Evolutionary conservation across 2,329 filamentous ascomycete genomes (phyloP).

Genomic region (Ampelomyces quisqualis): DNA sequence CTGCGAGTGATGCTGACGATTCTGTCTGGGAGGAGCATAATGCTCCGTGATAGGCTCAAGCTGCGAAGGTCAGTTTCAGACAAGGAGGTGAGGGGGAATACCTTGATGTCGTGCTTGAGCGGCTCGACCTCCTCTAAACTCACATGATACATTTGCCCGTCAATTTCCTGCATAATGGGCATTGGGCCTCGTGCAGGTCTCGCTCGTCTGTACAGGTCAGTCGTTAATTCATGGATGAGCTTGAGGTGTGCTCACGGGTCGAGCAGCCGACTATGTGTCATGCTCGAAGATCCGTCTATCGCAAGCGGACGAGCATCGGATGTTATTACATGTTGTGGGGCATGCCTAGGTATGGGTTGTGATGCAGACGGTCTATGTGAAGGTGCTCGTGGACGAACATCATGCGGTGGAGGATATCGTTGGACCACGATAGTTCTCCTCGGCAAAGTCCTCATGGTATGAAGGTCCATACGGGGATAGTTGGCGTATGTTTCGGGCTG

Average conservation of each 20-base stretch:
- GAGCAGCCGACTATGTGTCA: conserved; percentile 10
- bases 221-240: not conserved
- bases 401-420: conserved; percentile 12
- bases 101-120: conserved; percentile 14
- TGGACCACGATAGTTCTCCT: conserved; percentile 29
- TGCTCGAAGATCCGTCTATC: conserved; percentile 9
- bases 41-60: conserved; percentile 32
- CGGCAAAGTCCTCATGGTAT: conserved; percentile 19
- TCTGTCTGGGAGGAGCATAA: conserved; percentile 8
- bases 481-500: conserved; percentile 25
- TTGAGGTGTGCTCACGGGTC: conserved; percentile 21
- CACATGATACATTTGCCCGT: conserved; percentile 39
- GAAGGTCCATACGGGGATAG: conserved; percentile 12
- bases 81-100: conserved; percentile 5
- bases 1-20: conserved; percentile 16
- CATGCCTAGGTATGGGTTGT: conserved; percentile 9
- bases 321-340: conserved; percentile 4
- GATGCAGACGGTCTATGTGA: conserved; percentile 7
- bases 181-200: conserved; percentile 15
- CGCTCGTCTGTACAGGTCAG: conserved; percentile 22
- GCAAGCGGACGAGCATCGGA: conserved; percentile 3
- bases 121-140: conserved; percentile 23
- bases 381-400: conserved; percentile 9
- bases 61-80: conserved; percentile 28
- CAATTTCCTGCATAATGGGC: conserved; percentile 25